Conservation (phyloP, 2,329 filamentous ascomycete genomes). For the Plectosphaerella plurivora region DNA sequence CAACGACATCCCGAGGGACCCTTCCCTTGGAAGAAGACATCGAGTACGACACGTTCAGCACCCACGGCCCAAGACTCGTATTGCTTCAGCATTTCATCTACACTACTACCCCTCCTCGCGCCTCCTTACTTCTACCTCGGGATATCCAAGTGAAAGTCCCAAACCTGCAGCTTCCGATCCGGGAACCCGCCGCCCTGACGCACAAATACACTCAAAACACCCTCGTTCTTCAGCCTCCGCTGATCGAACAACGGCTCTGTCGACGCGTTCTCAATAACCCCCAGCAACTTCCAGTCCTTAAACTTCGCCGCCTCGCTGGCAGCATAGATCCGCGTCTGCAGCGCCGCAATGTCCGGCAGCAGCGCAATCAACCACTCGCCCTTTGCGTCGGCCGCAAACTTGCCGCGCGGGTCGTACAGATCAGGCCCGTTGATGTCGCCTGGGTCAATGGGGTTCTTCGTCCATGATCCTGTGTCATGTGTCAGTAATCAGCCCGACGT, state of each 20-base stretch:
- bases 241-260: constrained; percentile 13
- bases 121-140: too few species aligned
- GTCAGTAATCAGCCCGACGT: not conserved
- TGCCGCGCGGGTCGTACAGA: constrained; percentile 11
- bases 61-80: too few species aligned
- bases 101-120: too few species aligned
- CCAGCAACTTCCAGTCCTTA: constrained; percentile 7
- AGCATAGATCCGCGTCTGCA: constrained; percentile 9
- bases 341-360: constrained; percentile 8
- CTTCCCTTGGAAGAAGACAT: too few species aligned
- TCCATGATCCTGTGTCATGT: constrained; percentile 5
- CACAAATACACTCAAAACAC: constrained; percentile 6
- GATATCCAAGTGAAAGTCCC: constrained; percentile 5
- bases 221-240: not conserved
- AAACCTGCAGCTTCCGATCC: constrained; percentile 7
- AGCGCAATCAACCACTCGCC: constrained; percentile 12
- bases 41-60: too few species aligned
- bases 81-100: too few species aligned
- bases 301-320: constrained; percentile 4
- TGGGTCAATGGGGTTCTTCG: constrained; percentile 8
- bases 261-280: constrained; percentile 3
- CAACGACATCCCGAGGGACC: too few species aligned
- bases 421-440: constrained; percentile 7
- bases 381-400: constrained; percentile 9
- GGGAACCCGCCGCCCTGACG: constrained; percentile 6